Percentiles rank a stretch among this genome's conserved stretches.
Evolutionary conservation across 257 asterid species (phyloP).

Genomic region (Echites panduratus): DNA sequence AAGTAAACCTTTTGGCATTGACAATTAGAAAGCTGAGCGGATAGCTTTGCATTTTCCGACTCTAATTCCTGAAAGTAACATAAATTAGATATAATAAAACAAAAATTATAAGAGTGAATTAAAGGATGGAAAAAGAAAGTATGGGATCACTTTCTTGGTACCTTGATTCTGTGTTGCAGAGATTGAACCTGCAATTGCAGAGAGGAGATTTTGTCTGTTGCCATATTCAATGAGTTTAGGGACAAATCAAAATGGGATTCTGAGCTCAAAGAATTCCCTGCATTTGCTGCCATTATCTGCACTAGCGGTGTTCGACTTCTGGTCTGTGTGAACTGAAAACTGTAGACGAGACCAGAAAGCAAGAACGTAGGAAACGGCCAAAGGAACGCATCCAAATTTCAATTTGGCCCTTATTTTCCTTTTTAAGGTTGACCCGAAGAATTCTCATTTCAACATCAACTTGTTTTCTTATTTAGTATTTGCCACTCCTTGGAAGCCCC

Average conservation of each 20-base stretch:
- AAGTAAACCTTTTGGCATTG: conserved; percentile 52
- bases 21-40: conserved; percentile 51
- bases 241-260: conserved; percentile 1
- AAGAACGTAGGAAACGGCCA: neutral
- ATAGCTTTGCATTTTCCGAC: conserved; percentile 52
- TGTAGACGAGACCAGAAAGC: neutral
- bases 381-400: neutral
- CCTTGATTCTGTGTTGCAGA: conserved; percentile 53
- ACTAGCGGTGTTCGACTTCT: conserved; percentile 6
- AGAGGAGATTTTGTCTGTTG: conserved; percentile 24
- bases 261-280: conserved; percentile 9
- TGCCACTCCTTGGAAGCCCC: too few species aligned
- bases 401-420: neutral
- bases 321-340: neutral
- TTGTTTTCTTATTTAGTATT: too few species aligned
- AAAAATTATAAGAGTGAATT: neutral
- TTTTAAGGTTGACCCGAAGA: too few species aligned
- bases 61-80: conserved; percentile 51
- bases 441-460: too few species aligned
- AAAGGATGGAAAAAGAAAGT: neutral
- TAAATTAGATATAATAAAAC: neutral
- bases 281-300: neutral
- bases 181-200: conserved; percentile 34
- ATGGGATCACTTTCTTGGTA: conserved; percentile 1
- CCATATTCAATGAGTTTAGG: neutral